Evolutionary conservation across 2,329 filamentous ascomycete species (phyloP).

Genomic region (Penicillium sp.): DNA sequence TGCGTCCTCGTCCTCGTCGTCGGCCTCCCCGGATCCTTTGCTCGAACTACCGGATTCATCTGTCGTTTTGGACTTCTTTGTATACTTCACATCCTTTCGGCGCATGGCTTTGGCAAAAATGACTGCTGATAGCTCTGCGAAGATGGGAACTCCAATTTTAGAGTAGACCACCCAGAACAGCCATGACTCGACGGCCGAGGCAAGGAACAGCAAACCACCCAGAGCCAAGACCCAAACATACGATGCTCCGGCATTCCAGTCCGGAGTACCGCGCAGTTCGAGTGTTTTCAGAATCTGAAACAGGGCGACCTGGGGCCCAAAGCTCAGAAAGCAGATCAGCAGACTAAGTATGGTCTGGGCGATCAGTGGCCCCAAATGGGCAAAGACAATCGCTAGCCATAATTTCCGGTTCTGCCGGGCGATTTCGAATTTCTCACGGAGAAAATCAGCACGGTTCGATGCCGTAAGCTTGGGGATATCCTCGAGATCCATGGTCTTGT

Average conservation of each 20-base stretch:
- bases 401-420: constrained; percentile 45
- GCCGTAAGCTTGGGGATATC: constrained; percentile 64
- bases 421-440: constrained; percentile 50
- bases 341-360: constrained; percentile 60
- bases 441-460: constrained; percentile 50
- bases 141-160: constrained; percentile 63
- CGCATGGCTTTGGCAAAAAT: constrained; percentile 76
- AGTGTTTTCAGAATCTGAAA: constrained; percentile 64
- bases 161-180: constrained; percentile 66
- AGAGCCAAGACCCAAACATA: constrained; percentile 69
- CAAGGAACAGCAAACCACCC: constrained; percentile 56
- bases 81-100: constrained; percentile 63
- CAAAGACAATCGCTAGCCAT: constrained; percentile 59
- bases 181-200: constrained; percentile 61
- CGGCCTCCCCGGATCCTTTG: constrained; percentile 29
- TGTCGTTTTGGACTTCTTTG: constrained; percentile 38
- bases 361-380: constrained; percentile 56
- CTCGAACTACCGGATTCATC: constrained; percentile 22
- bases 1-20: constrained; percentile 45
- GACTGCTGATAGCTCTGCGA: constrained; percentile 67
- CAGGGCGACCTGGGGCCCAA: constrained; percentile 69
- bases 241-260: constrained; percentile 50
- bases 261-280: constrained; percentile 53
- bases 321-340: constrained; percentile 57
- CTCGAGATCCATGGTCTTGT: constrained; percentile 59